Conservation (phyloP, 73 alveolate species). For the Paraurostyla sp. region DNA sequence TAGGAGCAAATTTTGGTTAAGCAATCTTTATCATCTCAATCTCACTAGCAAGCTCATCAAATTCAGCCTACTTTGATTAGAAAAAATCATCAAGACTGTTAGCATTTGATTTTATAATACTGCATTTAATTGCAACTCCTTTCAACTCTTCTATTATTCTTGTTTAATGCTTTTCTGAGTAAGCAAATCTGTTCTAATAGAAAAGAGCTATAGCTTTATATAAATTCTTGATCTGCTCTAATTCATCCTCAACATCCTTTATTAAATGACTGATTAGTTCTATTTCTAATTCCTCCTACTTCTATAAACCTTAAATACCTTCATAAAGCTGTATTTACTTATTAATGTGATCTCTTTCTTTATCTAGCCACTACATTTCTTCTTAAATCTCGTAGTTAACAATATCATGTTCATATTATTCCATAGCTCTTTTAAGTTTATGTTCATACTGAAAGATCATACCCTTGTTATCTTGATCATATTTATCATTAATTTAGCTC, state of each 20-base stretch:
- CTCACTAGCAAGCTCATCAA: too few relatives aligned
- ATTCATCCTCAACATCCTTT: neutral
- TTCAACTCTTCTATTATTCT: neutral
- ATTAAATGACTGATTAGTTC: neutral
- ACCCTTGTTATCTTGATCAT: neutral
- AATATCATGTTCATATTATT: neutral
- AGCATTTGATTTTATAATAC: neutral
- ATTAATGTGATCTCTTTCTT: neutral
- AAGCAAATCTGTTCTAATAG: neutral
- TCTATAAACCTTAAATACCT: neutral
- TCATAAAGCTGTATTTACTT: neutral
- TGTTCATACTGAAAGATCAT: neutral
- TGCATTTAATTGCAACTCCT: neutral
- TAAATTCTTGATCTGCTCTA: neutral
- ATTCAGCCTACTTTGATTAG: too few relatives aligned
- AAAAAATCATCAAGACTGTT: neutral
- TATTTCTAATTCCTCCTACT: neutral
- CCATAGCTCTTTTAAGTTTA: neutral
- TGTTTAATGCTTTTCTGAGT: neutral
- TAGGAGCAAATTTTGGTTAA: too few relatives aligned
- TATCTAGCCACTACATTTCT: neutral
- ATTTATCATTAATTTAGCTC: neutral
- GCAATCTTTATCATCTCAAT: too few relatives aligned
- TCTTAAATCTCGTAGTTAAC: neutral
- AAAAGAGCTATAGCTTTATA: neutral